Percentiles rank a stretch among this genome's conserved stretches.
Evolutionary conservation across 352 stramenopile genomes (phyloP).

Genomic region (Halophytophthora polymorphica): DNA sequence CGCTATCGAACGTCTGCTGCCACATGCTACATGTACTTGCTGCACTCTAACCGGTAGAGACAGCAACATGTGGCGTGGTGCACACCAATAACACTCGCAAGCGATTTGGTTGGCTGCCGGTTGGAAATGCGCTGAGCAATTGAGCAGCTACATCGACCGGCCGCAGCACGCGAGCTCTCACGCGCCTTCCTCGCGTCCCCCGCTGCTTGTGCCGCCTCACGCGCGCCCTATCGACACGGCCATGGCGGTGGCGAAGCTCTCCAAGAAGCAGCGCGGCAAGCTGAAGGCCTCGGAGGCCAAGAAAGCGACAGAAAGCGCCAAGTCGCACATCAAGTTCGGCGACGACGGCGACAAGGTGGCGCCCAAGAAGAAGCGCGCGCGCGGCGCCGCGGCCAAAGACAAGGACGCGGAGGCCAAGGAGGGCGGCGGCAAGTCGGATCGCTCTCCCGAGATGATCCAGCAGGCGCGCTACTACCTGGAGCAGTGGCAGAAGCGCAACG

Average conservation of each 20-base stretch:
- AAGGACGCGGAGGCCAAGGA: constrained; percentile 29
- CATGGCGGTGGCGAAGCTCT: constrained; percentile 59
- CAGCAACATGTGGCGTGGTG: no score
- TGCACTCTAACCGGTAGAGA: not conserved
- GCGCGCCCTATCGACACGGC: not conserved
- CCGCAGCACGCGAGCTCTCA: not conserved
- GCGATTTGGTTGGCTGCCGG: constrained; percentile 27
- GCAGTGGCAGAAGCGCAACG: constrained; percentile 62
- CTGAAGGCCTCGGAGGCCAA: constrained; percentile 35
- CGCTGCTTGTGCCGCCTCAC: constrained; percentile 1
- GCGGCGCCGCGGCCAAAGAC: constrained; percentile 19
- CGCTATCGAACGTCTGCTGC: not conserved
- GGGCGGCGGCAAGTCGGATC: constrained; percentile 61
- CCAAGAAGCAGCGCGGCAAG: constrained; percentile 81
- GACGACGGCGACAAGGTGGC: constrained; percentile 56
- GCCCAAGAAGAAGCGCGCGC: constrained; percentile 51
- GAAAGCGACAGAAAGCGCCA: constrained; percentile 16
- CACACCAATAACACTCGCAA: no score
- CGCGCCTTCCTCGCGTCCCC: no score
- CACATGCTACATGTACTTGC: not conserved
- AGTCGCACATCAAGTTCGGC: constrained; percentile 64
- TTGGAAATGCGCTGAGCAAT: not conserved
- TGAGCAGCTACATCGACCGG: not conserved
- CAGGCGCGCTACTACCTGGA: constrained; percentile 80
- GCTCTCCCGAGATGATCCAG: constrained; percentile 77